Conservation (phyloP, 148 eudicot species). For the Agrostemma githago region DNA sequence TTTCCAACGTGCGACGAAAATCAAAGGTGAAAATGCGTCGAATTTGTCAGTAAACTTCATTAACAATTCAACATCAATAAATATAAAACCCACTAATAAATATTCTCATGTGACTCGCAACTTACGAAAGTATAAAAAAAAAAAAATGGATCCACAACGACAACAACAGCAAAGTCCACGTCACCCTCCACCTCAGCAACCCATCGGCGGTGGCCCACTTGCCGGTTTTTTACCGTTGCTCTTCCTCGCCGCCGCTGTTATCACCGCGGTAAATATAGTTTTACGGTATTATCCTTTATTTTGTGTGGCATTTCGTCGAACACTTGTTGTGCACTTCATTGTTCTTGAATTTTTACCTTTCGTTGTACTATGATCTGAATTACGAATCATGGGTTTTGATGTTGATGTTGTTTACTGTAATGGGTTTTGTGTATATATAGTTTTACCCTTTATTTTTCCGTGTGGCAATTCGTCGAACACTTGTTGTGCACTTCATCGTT, state of each 20-base stretch:
- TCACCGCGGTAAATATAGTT: slow-evolving; percentile 20
- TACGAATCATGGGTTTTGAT: background rate
- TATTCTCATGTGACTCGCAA: background rate
- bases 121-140: slow-evolving; percentile 2
- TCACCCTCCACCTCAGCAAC: slow-evolving; percentile 17
- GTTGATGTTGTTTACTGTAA: background rate
- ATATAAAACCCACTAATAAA: background rate
- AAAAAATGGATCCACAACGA: slow-evolving; percentile 21
- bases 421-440: background rate
- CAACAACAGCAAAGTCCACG: slow-evolving; percentile 23
- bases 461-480: too few relatives aligned
- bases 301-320: slow-evolving; percentile 12
- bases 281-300: background rate
- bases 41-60: background rate
- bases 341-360: background rate
- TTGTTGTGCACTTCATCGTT: too few relatives aligned
- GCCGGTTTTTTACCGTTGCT: slow-evolving; percentile 15
- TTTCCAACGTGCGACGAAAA: too few relatives aligned
- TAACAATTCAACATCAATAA: background rate
- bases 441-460: too few relatives aligned
- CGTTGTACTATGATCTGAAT: background rate
- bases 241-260: slow-evolving; percentile 24
- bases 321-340: slow-evolving; percentile 2
- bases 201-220: slow-evolving; percentile 9
- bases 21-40: background rate